Conservation (phyloP, 768 basidiomycete species). For the Leccinum subtestaceum region DNA sequence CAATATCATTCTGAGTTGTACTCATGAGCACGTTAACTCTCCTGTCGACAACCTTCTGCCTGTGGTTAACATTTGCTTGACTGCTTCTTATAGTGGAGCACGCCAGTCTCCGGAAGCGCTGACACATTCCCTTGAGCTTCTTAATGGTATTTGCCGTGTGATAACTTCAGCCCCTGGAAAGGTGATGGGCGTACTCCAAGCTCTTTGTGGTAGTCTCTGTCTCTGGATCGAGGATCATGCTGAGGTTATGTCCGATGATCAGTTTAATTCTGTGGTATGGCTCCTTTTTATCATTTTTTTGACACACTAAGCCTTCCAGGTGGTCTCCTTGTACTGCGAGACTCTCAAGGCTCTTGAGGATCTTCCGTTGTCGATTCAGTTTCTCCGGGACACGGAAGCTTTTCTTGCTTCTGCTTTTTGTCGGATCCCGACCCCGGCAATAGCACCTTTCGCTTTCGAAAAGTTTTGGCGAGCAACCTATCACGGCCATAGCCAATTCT, state of each 20-base stretch:
- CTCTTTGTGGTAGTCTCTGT: constrained; percentile 39
- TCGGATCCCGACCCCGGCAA: constrained; percentile 43
- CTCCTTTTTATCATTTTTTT: constrained; percentile 1
- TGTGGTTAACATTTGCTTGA: constrained; percentile 32
- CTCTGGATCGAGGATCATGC: constrained; percentile 53
- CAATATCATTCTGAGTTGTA: constrained; percentile 13
- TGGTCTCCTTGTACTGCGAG: constrained; percentile 42
- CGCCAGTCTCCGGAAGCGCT: constrained; percentile 24
- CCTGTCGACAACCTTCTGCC: constrained; percentile 26
- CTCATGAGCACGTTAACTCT: constrained; percentile 4
- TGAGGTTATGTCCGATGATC: constrained; percentile 38
- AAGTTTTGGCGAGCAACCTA: constrained; percentile 60
- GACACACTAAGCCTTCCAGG: constrained; percentile 17
- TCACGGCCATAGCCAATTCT: constrained; percentile 39
- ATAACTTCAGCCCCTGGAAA: constrained; percentile 28
- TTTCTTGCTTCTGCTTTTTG: constrained; percentile 54
- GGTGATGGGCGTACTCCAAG: constrained; percentile 36
- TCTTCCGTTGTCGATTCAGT: constrained; percentile 39
- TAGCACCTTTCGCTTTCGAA: constrained; percentile 52
- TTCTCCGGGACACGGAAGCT: constrained; percentile 39
- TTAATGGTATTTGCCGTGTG: constrained; percentile 34
- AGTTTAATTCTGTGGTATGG: constrained; percentile 50
- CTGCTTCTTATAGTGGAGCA: constrained; percentile 33
- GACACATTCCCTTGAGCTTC: constrained; percentile 34
- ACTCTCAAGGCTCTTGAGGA: constrained; percentile 39